Evolutionary conservation across 2,329 filamentous ascomycete genomes (phyloP).

Genomic region (Fusarium algeriense): DNA sequence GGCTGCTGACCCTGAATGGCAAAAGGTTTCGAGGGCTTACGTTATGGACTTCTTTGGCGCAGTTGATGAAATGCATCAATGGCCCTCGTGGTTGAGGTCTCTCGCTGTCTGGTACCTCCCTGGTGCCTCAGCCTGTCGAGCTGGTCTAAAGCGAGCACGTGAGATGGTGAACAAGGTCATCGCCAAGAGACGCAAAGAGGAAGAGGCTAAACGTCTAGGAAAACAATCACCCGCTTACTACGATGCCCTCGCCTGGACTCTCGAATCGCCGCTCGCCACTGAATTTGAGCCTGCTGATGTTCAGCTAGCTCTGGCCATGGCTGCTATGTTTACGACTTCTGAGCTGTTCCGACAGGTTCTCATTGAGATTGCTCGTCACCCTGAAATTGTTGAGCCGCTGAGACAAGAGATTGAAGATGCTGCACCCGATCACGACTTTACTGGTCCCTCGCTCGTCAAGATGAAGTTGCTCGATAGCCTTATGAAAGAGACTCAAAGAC

Average conservation of each 20-base stretch:
- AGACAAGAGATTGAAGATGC: not conserved
- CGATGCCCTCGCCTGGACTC: conserved; percentile 1
- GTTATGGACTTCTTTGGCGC: not conserved
- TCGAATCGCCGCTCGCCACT: not conserved
- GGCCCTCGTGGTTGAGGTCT: not conserved
- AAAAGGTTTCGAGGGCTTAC: not conserved
- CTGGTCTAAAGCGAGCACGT: not conserved
- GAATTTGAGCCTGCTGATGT: not conserved
- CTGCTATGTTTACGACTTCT: not conserved
- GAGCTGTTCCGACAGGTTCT: not conserved
- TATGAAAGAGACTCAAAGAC: conserved; percentile 3
- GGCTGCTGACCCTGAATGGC: not conserved
- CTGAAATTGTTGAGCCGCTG: not conserved
- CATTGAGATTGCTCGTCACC: not conserved
- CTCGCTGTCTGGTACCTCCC: not conserved
- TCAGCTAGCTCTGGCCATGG: not conserved
- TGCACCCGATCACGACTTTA: not conserved
- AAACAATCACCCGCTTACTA: not conserved
- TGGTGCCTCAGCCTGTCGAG: not conserved
- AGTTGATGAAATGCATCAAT: not conserved
- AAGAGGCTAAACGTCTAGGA: fast-evolving
- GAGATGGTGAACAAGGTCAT: not conserved
- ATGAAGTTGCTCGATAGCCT: conserved; percentile 2
- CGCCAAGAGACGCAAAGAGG: not conserved
- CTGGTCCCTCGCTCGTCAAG: not conserved